phyloP scores from a whole-genome alignment of 352 stramenopile genomes.

The Phytopythium aichiense region DNA sequence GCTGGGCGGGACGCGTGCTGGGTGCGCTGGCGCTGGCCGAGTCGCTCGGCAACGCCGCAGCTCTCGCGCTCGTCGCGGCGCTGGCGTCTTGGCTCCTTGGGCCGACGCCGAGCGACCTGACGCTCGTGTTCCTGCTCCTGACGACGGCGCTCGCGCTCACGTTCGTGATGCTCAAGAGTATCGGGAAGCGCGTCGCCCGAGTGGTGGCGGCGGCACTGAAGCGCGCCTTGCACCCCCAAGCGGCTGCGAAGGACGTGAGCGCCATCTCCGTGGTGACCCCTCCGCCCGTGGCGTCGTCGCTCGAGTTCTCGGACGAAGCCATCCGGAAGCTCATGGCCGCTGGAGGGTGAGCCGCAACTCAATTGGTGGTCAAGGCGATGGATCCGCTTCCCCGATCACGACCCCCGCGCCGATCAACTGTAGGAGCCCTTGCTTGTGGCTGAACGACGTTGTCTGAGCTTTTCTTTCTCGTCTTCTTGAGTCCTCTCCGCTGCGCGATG shows the following conservation, averaged over 20 bases:
- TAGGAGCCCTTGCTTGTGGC: background rate
- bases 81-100: slow-evolving; percentile 63
- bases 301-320: background rate
- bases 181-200: slow-evolving; percentile 13
- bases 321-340: background rate
- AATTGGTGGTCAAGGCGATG: too few species aligned
- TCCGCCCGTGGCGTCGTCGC: background rate
- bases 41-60: slow-evolving; percentile 41
- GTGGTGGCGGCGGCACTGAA: background rate
- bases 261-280: background rate
- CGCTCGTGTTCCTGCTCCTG: slow-evolving; percentile 58
- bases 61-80: slow-evolving; percentile 45
- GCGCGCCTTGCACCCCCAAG: background rate
- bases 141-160: slow-evolving; percentile 49
- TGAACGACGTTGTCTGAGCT: background rate
- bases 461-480: background rate
- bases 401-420: background rate
- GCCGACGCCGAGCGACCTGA: slow-evolving; percentile 47
- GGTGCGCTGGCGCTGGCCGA: slow-evolving; percentile 49
- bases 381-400: background rate
- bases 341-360: background rate
- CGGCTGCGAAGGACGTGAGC: background rate
- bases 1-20: slow-evolving; percentile 43
- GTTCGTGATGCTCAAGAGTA: slow-evolving; percentile 41
- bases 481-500: background rate